Evolutionary conservation across 1,139 yeast genomes (phyloP).

Genomic region (Lodderomyces elongisporus): DNA sequence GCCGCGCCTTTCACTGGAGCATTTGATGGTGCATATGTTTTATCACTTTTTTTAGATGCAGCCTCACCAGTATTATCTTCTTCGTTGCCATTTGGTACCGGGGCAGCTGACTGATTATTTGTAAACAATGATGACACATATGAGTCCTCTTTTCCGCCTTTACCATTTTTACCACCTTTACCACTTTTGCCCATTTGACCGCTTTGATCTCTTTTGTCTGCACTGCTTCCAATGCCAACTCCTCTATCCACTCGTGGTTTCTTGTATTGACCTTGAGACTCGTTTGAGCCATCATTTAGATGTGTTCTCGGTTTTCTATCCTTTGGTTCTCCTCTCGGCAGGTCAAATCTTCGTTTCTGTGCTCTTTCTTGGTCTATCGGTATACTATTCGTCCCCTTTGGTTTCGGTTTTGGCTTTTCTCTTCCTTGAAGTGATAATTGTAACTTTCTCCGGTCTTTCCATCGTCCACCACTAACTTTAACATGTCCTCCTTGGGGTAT

Average conservation of each 20-base stretch:
- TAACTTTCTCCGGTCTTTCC: constrained; percentile 72
- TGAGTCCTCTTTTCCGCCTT: constrained; percentile 49
- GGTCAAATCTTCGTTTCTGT: constrained; percentile 7
- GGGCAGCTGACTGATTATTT: constrained; percentile 43
- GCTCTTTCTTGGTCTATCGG: constrained; percentile 19
- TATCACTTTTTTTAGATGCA: constrained; percentile 16
- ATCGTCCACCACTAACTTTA: constrained; percentile 64
- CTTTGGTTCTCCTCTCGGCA: background rate
- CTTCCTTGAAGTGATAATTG: constrained; percentile 47
- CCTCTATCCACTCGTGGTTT: constrained; percentile 31
- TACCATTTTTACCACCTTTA: constrained; percentile 19
- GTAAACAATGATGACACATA: constrained; percentile 86
- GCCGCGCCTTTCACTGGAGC: constrained; percentile 75
- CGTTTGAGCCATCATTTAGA: background rate
- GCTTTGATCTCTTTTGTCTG: constrained; percentile 48
- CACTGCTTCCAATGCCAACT: constrained; percentile 2
- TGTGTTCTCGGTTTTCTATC: background rate
- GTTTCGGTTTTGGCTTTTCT: constrained; percentile 21
- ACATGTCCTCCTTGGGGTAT: constrained; percentile 11
- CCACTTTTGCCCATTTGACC: too few relatives aligned
- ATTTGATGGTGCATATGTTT: constrained; percentile 59
- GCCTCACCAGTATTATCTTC: background rate
- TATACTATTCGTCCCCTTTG: constrained; percentile 36
- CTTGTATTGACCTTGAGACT: constrained; percentile 13
- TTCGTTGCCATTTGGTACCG: constrained; percentile 12